These are phyloP conservation scores for Peronospora belbahrii DNA, from an alignment of 352 stramenopile genomes.

Conservation along the genomic window DNA sequence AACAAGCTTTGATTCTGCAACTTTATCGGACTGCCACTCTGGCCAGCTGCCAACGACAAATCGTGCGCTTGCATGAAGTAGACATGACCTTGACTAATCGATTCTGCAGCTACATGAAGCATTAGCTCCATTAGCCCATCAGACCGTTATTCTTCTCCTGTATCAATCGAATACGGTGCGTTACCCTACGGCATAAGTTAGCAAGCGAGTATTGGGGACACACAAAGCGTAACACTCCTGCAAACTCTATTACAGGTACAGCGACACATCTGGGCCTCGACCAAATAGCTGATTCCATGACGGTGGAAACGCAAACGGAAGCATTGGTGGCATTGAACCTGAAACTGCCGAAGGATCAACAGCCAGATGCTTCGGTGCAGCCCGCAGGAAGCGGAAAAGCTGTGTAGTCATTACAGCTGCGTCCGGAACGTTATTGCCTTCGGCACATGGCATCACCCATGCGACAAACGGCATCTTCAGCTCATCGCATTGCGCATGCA, in stretches of 20 bases:
- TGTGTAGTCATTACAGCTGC: slow-evolving; percentile 47
- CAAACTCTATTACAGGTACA: slow-evolving; percentile 42
- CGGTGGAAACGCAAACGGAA: slow-evolving; percentile 42
- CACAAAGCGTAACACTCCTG: slow-evolving; percentile 2
- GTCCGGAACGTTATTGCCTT: slow-evolving; percentile 78
- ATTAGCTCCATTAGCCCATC: too few species aligned
- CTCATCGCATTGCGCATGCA: slow-evolving; percentile 34
- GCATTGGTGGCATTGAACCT: slow-evolving; percentile 2
- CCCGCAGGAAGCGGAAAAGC: slow-evolving; percentile 35
- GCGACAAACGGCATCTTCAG: slow-evolving; percentile 38
- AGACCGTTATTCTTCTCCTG: too few species aligned
- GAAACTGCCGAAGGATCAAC: slow-evolving; percentile 11
- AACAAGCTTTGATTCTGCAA: too few species aligned
- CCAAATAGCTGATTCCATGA: slow-evolving; percentile 68
- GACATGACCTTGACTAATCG: too few species aligned
- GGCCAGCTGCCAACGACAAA: too few species aligned
- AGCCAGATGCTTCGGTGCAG: slow-evolving; percentile 9
- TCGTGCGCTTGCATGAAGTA: too few species aligned
- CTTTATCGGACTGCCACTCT: too few species aligned
- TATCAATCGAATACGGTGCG: too few species aligned
- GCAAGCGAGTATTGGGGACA: too few species aligned
- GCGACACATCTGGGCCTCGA: slow-evolving; percentile 39
- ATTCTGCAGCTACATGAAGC: too few species aligned
- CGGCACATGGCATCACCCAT: slow-evolving; percentile 60
- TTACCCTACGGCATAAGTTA: too few species aligned